Conservation (phyloP, 1,284 basidiomycete species). For the Irpex sp. region DNA sequence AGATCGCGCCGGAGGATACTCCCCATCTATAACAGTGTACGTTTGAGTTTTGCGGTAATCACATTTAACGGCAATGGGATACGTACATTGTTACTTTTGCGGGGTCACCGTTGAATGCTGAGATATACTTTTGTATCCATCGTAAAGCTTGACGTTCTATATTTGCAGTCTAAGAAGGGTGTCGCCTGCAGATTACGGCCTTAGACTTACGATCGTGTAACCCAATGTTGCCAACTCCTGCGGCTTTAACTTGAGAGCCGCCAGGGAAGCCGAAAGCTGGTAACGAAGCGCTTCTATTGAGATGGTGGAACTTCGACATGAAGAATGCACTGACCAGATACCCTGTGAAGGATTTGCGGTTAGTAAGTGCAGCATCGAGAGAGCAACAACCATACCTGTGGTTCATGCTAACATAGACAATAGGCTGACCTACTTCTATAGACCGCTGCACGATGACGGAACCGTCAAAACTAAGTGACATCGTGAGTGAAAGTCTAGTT, state of each 20-base stretch:
- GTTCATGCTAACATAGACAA: slow-evolving; percentile 26
- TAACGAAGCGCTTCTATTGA: not conserved
- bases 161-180: not conserved
- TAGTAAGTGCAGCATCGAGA: not conserved
- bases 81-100: slow-evolving; percentile 27
- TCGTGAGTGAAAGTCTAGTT: not conserved
- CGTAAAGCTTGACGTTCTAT: slow-evolving; percentile 29
- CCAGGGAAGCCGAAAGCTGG: slow-evolving; percentile 32
- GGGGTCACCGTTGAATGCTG: slow-evolving; percentile 38
- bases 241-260: slow-evolving; percentile 30
- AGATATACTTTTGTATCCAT: slow-evolving; percentile 40
- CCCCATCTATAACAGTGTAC: slow-evolving; percentile 28
- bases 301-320: too few relatives aligned
- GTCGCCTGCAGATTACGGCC: not conserved
- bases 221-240: slow-evolving; percentile 35
- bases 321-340: not conserved
- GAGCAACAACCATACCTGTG: slow-evolving; percentile 15
- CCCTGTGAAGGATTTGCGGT: not conserved
- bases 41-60: not conserved
- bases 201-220: slow-evolving; percentile 28
- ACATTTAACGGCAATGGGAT: not conserved
- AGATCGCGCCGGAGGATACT: slow-evolving; percentile 35
- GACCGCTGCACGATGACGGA: slow-evolving; percentile 42
- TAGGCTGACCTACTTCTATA: slow-evolving; percentile 24
- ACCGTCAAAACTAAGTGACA: slow-evolving; percentile 12